Percentiles rank a stretch among this genome's conserved stretches.
phyloP scores from a whole-genome alignment of 129 eudicot genomes.

The Helianthus annuus region HanXRQr2.0-SUNRISE NC_035445.2:86510557-86511056 shows the following conservation, averaged over 20 bases:
- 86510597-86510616: conserved; percentile 48
- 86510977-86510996: conserved; percentile 8
- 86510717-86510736: conserved; percentile 41
- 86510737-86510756: conserved; percentile 56
- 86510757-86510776: conserved; percentile 67
- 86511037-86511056: conserved; percentile 46
- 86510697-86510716: conserved; percentile 62
- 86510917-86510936: conserved; percentile 61
- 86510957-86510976: not conserved
- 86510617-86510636: conserved; percentile 58
- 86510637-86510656: conserved; percentile 72
- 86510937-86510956: conserved; percentile 74
- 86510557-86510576: conserved; percentile 71
- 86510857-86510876: conserved; percentile 63
- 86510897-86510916: conserved; percentile 54
- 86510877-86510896: conserved; percentile 52
- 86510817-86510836: conserved; percentile 80
- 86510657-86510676: conserved; percentile 45
- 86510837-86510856: conserved; percentile 84
- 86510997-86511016: not conserved
- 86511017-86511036: conserved; percentile 60
- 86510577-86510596: conserved; percentile 67
- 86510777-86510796: conserved; percentile 66
- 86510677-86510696: conserved; percentile 50
- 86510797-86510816: conserved; percentile 58